These are phyloP conservation scores for Fusarium sarcochroum DNA, from an alignment of 2,329 filamentous ascomycete genomes.

Conservation along the genomic window DNA sequence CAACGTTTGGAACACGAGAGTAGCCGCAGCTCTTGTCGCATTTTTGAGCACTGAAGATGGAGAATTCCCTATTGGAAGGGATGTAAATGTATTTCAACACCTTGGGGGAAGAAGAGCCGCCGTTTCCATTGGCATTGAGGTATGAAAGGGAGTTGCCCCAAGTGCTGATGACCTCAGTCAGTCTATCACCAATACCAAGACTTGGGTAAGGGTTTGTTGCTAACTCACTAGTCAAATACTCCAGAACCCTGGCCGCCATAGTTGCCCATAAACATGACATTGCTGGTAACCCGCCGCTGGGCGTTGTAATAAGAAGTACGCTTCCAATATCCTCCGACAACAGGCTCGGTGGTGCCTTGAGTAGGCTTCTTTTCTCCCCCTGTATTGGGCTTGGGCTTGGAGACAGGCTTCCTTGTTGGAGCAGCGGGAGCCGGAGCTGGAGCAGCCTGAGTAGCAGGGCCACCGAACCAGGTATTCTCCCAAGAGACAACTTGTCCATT, in stretches of 20 bases:
- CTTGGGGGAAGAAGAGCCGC: constrained; percentile 56
- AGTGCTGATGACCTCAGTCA: constrained; percentile 48
- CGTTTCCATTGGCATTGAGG: constrained; percentile 58
- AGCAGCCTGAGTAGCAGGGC: constrained; percentile 46
- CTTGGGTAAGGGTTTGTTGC: background rate
- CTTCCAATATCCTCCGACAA: constrained; percentile 53
- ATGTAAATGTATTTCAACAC: constrained; percentile 58
- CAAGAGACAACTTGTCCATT: constrained; percentile 70
- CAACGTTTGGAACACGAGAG: constrained; percentile 59
- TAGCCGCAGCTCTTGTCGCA: constrained; percentile 62
- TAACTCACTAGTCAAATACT: constrained; percentile 59
- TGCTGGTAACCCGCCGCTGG: constrained; percentile 55
- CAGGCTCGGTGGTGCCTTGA: constrained; percentile 21
- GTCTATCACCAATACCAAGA: background rate
- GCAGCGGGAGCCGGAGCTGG: constrained; percentile 26
- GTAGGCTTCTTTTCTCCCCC: constrained; percentile 7
- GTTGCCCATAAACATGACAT: constrained; percentile 65
- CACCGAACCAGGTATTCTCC: constrained; percentile 66
- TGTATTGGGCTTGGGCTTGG: constrained; percentile 6
- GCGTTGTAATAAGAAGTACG: constrained; percentile 63
- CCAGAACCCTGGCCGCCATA: constrained; percentile 61
- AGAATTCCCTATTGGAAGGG: constrained; percentile 61
- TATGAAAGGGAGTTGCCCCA: constrained; percentile 64
- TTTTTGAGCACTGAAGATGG: constrained; percentile 61
- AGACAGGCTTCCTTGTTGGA: constrained; percentile 10